Evolutionary conservation across 257 asterid species (phyloP), one percentile per base, ranked within the genome.

Genomic region (Verbena officinalis): DNA sequence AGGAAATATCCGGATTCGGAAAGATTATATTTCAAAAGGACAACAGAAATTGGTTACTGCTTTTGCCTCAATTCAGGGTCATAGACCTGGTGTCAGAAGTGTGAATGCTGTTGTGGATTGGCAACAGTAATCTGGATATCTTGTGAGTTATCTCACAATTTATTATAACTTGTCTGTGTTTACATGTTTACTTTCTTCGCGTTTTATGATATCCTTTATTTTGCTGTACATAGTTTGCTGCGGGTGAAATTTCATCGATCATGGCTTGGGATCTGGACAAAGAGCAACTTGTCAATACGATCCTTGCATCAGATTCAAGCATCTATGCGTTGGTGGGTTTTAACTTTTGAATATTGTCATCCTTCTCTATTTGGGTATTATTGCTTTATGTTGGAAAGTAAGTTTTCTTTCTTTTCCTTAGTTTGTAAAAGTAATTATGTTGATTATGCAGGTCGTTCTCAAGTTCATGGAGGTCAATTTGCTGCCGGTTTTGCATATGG

Each of bases 261-360:
- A 76, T 82, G 95, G 89, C 89, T 59, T 94, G 99, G 99, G 99
- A 94, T 83, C 82, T 94, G 83, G 99, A 94, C 61, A 94, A 86
- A 74, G 99, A 94, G 79, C 96, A 86, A 70, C 96, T 94, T 75
- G 85, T 86, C 54, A 78, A 56, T 76, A 72, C 87, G 69, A 80
- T 94, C 68, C 90, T 89, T 39, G 75, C 86, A 50, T 81, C 91
- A 40, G 98, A 88, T 44, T 84, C 94, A 55, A 81, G 90, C 82
- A 86, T 94, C 76, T 84, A 98, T 40, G 88, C 98, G 1, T 64
- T 94, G 99, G 99, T 94, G 70, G 63, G 98, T 69, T 62, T 60
- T 58, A 43, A 21, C 46, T 53, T 49, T 19, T 22, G 46, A n/a
- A n/a, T n/a, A n/a, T n/a, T n/a, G 42, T 19, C 23, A 44, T 30